Base-by-base conservation (phyloP, 345 rosid species). In the Eucalyptus regnans region DNA sequence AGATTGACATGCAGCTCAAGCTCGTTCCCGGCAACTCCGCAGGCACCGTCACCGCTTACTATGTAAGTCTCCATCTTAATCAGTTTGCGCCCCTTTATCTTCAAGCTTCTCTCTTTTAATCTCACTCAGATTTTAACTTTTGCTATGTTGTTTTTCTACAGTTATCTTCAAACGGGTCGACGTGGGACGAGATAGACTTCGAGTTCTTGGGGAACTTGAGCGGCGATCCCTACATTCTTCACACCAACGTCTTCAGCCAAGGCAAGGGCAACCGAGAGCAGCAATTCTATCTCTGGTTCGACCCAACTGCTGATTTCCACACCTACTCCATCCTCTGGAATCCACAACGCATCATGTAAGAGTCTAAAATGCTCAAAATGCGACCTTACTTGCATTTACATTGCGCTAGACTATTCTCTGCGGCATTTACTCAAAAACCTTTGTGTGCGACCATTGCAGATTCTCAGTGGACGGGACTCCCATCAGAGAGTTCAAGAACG, bases 111-210 rank as follows among this genome's bases (percentile, higher is more conserved):
- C 6, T 43, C 79, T 58, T n/a, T 41, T 8, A 12, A 1, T 46
- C 37, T 23, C 6, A 8, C 20, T 44, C 12, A 22, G 60, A 44
- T 14, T 31, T 41, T 50, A 4, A 12, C 14, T 56, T 14, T 46
- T 50, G 2, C 12, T 52, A 5, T 16, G 31, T 81, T 89, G 9
- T 41, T 7, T 27, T 20, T 41, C 50, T 90, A 84, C 91, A 94
- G 96, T 88, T 95, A 76, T 90, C 94, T 33, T 95, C 97, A 44
- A 90, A 93, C 17, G 97, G 96, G 89, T 91, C 95, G n/a, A 51
- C 93, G 15, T 95, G 97, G 96, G 97, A 95, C 84, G 96, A 95
- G 90, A 94, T 95, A 31, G 97, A 94, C 79, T 94, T 92, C 37
- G 96, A 94, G 93, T 95, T 95, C 90, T 88, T 95, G 29, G 97